These are phyloP conservation scores for Gigaspora rosea DNA, from an alignment of 192 early-diverging fungal species.

Conservation along the genomic window DNA sequence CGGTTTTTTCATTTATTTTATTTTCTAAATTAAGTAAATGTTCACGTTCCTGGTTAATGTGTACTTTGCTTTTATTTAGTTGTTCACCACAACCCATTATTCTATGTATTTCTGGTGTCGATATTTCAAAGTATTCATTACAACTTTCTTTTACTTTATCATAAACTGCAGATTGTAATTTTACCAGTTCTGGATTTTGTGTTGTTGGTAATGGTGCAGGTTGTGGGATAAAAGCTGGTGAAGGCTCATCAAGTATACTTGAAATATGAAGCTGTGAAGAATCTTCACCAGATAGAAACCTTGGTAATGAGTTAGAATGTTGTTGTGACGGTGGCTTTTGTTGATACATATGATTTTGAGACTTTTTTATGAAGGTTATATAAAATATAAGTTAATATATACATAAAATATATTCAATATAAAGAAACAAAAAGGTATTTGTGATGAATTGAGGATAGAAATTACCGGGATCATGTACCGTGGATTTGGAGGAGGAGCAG, in stretches of 20 bases:
- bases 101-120: constrained; percentile 65
- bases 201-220: constrained; percentile 1
- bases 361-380: neutral
- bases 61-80: constrained; percentile 70
- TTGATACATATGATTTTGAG: constrained; percentile 29
- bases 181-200: constrained; percentile 46
- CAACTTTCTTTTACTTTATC: constrained; percentile 60
- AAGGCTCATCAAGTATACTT: constrained; percentile 35
- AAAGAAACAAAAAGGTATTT: no score
- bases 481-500: no score
- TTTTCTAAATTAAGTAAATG: constrained; percentile 58
- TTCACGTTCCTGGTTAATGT: constrained; percentile 61
- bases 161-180: constrained; percentile 62
- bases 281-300: neutral
- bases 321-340: neutral
- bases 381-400: no score
- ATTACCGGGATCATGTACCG: no score
- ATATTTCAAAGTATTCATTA: constrained; percentile 58
- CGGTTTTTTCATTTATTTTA: constrained; percentile 65
- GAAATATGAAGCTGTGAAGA: constrained; percentile 3
- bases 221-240: constrained; percentile 8
- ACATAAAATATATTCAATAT: no score
- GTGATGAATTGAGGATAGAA: no score
- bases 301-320: neutral
- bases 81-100: constrained; percentile 66